phyloP scores from a whole-genome alignment of 1,284 basidiomycete species.

The Puccinia hordei region DNA sequence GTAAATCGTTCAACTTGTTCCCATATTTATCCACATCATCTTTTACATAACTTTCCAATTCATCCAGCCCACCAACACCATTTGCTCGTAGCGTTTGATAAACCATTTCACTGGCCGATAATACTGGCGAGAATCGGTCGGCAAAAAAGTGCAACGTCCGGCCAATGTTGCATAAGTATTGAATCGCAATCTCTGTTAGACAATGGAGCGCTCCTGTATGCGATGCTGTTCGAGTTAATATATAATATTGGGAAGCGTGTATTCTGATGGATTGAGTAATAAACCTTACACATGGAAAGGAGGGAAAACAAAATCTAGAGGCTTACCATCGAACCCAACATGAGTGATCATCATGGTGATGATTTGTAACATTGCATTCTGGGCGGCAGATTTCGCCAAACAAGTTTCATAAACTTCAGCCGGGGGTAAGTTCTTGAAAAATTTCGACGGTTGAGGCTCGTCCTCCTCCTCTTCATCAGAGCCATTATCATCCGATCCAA shows the following conservation, averaged over 20 bases:
- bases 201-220: slow-evolving; percentile 36
- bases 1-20: slow-evolving; percentile 37
- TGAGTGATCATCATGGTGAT: slow-evolving; percentile 37
- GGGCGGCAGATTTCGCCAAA: slow-evolving; percentile 25
- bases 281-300: not conserved
- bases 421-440: slow-evolving; percentile 24
- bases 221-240: slow-evolving; percentile 14
- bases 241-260: not conserved
- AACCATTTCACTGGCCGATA: slow-evolving; percentile 48
- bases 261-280: not conserved
- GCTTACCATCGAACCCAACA: slow-evolving; percentile 48
- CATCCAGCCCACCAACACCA: slow-evolving; percentile 31
- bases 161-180: slow-evolving; percentile 46
- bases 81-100: slow-evolving; percentile 40
- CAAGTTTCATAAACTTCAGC: slow-evolving; percentile 29
- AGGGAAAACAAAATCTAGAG: not conserved
- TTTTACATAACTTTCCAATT: slow-evolving; percentile 43
- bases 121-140: slow-evolving; percentile 31
- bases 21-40: slow-evolving; percentile 49
- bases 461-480: slow-evolving; percentile 37
- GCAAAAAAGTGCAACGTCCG: slow-evolving; percentile 44
- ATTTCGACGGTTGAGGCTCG: slow-evolving; percentile 10
- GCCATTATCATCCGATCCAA: slow-evolving; percentile 18
- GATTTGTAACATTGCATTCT: slow-evolving; percentile 37
- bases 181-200: slow-evolving; percentile 42